Evolutionary conservation across 495 filamentous ascomycete genomes (phyloP).

Genomic region (Xylaria acuta): DNA sequence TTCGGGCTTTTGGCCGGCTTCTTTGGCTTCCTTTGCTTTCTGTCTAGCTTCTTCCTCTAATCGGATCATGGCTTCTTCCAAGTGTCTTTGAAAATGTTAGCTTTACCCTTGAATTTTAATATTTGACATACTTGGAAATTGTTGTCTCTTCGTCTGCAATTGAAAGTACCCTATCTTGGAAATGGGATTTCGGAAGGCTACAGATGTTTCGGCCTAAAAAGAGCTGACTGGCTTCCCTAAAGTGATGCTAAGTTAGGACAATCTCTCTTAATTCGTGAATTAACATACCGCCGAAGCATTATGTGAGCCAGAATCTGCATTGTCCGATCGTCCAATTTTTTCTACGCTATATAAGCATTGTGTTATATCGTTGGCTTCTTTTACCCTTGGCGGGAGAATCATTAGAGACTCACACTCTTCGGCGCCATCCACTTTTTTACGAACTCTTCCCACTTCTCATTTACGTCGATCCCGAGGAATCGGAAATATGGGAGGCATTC

Average conservation of each 20-base stretch:
- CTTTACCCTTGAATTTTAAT: neutral
- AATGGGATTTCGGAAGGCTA: neutral
- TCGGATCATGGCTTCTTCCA: slow-evolving; percentile 8
- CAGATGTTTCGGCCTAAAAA: slow-evolving; percentile 13
- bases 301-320: slow-evolving; percentile 9
- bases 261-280: neutral
- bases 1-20: neutral
- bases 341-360: neutral
- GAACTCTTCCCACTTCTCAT: slow-evolving; percentile 52
- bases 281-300: slow-evolving; percentile 20
- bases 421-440: neutral
- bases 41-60: neutral
- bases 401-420: neutral
- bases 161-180: neutral
- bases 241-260: neutral
- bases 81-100: slow-evolving; percentile 7
- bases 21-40: neutral
- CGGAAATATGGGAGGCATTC: slow-evolving; percentile 34
- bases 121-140: neutral
- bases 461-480: slow-evolving; percentile 62
- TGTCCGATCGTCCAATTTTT: neutral
- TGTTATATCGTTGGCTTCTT: neutral
- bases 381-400: too few species aligned
- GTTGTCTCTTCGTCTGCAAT: slow-evolving; percentile 4
- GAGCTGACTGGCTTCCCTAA: slow-evolving; percentile 4